Evolutionary conservation across 2,329 filamentous ascomycete genomes (phyloP), one percentile per base, ranked within the genome.

Genomic region (Paecilomyces formosus): DNA sequence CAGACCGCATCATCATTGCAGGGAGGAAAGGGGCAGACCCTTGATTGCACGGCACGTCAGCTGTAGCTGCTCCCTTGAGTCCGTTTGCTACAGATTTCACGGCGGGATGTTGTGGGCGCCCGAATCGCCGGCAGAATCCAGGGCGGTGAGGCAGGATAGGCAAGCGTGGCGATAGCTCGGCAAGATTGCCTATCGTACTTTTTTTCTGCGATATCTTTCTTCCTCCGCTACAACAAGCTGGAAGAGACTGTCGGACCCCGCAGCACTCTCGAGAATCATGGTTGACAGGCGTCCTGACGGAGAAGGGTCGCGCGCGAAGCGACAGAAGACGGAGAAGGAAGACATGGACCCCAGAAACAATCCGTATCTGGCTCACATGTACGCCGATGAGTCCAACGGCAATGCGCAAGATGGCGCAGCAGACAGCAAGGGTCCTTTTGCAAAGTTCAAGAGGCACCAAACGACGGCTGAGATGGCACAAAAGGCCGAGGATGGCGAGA

Each of bases 311-410:
- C 78, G 81, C 66, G 74, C 74, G 65, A 87, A 82, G 76, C 81
- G 80, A 61, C 78, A 81, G 68, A 84, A 84, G 70, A 80, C 79
- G 63, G 70, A 75, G 55, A 70, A 67, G 65, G 64, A 72, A 65
- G 75, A 76, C 61, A 76, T 73, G 63, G 81, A 85, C 69, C 82
- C 83, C 57, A 76, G 77, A 59, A 70, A 83, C 71, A 97, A 97
- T 73, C 90, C 90, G 1, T 97, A 99, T 79, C 85, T 99, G 62
- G 90, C 92, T 58, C 94, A 99, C 76, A 88, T 89, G 85, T 86
- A 93, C 75, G 82, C 87, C 62, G 77, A 82, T 61, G 72, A 78
- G 74, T 65, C 74, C 64, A 62, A 45, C 39, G 39, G 65, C 58
- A 67, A 73, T 64, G 61, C 54, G 56, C 60, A 64, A 28, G 57